Evolutionary conservation across 2,329 filamentous ascomycete genomes (phyloP).

Genomic region (Trichoderma koningiopsis): DNA sequence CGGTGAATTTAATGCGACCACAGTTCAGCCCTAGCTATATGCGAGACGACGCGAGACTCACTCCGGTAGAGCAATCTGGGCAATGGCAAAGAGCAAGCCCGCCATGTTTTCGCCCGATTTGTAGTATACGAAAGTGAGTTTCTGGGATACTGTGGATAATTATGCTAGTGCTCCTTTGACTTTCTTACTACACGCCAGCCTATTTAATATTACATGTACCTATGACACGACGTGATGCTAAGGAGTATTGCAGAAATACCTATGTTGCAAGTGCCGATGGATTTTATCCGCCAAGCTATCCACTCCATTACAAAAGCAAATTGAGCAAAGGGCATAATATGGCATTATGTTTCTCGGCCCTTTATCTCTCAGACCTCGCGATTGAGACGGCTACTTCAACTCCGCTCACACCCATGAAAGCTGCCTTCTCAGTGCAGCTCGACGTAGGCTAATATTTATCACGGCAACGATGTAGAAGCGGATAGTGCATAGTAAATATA

Average conservation of each 20-base stretch:
- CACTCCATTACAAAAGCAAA: neutral
- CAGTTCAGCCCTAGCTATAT: neutral
- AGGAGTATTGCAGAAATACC: neutral
- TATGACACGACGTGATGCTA: neutral
- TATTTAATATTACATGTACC: too few relatives aligned
- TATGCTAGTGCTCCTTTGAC: neutral
- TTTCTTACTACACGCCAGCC: neutral
- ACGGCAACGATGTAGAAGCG: too few relatives aligned
- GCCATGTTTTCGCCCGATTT: neutral
- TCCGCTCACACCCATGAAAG: neutral
- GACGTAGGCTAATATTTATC: neutral
- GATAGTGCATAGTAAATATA: too few relatives aligned
- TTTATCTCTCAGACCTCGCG: neutral
- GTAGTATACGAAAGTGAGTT: neutral
- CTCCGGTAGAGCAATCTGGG: neutral
- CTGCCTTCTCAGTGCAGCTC: neutral
- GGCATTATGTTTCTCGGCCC: neutral
- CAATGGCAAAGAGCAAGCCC: too few relatives aligned
- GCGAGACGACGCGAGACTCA: neutral
- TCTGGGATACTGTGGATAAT: neutral
- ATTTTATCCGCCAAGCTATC: neutral
- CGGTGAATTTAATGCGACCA: neutral
- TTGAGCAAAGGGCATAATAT: neutral
- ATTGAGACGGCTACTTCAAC: neutral
- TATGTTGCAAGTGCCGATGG: neutral